Base-by-base conservation (phyloP, 2,329 filamentous ascomycete genomes). In the Neonectria punicea region DNA sequence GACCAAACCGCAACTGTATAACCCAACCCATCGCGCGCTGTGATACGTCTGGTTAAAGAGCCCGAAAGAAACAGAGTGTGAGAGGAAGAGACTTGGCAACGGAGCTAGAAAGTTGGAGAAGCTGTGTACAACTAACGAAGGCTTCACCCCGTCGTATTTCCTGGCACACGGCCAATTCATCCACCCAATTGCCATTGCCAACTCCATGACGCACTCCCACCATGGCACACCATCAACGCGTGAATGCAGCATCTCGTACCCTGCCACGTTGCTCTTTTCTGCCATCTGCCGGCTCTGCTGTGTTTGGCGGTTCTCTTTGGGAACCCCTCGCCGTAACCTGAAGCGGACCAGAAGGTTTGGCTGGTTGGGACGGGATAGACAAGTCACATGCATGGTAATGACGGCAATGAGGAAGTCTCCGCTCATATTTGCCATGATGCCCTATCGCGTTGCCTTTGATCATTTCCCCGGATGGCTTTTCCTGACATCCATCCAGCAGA, bases 301-400 rank as follows among this genome's bases (percentile, higher is more conserved):
- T 30, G 39, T 41, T 53, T 25, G 34, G 18, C 18, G 51, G 43
- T 43, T 28, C 46, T 32, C 36, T 25, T 53, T 5, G 6, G 6
- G 30, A 20, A 22, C 34, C 34, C 34, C 22, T 61, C 47, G 41
- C 54, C 61, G 50, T 59, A 49, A 32, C 56, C 50, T 44, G 55
- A 63, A 69, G 70, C 70, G 70, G 70, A 66, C 65, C 67, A 63
- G 69, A 72, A 67, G 67, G 46, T 57, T 57, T 59, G 72, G 67
- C 68, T 58, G 69, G 69, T 60, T 63, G 28, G 47, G 6, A 51
- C 25, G 6, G 25, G 32, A 34, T 34, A 10, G 32, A 34, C 9
- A 34, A 13, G 32, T 34, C 32, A 5, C 10, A 13, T 34, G 32
- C 11, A 34, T 34, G 32, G 32, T 13, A 13, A 32, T 8, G 28